A percentile compares a stretch with the other conserved stretches of the same genome.
phyloP scores from a whole-genome alignment of 768 basidiomycete genomes.

The Macrolepiota dolichaula region DNA sequence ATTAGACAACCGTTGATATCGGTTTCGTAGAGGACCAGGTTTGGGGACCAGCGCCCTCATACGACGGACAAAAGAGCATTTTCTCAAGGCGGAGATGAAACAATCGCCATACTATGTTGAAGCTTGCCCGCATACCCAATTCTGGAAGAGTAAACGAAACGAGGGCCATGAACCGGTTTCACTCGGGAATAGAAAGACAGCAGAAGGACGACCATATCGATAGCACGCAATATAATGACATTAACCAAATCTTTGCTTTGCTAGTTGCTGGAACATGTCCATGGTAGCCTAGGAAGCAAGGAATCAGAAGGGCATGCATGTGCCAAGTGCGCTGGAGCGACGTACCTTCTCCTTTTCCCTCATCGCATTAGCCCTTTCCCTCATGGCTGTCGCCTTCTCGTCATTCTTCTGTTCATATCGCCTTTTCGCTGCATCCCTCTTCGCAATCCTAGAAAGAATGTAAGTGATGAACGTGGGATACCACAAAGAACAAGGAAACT shows the following conservation, averaged over 20 bases:
- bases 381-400: slow-evolving; percentile 46
- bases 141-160: not conserved
- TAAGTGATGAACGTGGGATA: slow-evolving; percentile 7
- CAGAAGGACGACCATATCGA: not conserved
- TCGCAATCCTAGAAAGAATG: slow-evolving; percentile 51
- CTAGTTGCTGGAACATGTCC: slow-evolving; percentile 94
- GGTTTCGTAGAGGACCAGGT: slow-evolving; percentile 10
- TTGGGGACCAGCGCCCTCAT: slow-evolving; percentile 6
- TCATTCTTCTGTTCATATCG: slow-evolving; percentile 58
- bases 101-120: not conserved
- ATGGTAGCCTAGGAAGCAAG: slow-evolving; percentile 61
- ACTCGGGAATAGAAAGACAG: not conserved
- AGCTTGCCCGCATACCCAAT: not conserved
- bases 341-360: slow-evolving; percentile 72
- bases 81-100: slow-evolving; percentile 1
- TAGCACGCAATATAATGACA: not conserved
- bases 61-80: not conserved
- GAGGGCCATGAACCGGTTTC: not conserved
- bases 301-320: slow-evolving; percentile 8
- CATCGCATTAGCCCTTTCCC: slow-evolving; percentile 61
- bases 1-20: slow-evolving; percentile 3
- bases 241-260: slow-evolving; percentile 83
- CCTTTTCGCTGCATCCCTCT: slow-evolving; percentile 60
- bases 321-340: not conserved
- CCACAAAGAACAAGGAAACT: slow-evolving; percentile 17